Conservation (phyloP, 139 green algal species). For the Monoraphidium neglectum region DNA sequence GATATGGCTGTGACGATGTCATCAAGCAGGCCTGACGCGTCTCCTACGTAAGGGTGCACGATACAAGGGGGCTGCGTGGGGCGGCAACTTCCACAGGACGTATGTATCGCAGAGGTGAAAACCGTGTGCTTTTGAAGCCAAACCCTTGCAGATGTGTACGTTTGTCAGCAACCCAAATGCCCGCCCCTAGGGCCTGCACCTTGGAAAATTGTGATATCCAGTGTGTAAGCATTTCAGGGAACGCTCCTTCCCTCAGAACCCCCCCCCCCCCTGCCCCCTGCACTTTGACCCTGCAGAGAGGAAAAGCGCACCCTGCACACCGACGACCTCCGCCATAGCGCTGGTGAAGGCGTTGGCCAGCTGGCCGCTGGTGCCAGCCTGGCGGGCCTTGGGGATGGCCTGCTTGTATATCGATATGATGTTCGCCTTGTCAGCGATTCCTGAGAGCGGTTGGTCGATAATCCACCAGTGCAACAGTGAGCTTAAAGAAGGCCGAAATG, state of each 20-base stretch:
- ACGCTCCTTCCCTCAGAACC: background rate
- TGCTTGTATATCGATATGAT: constrained; percentile 18
- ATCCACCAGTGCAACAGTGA: too few relatives aligned
- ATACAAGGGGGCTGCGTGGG: background rate
- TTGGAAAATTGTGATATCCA: background rate
- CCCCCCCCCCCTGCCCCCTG: constrained; percentile 2
- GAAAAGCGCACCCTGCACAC: constrained; percentile 2
- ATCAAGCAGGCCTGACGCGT: background rate
- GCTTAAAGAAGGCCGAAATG: background rate
- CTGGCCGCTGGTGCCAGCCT: constrained; percentile 3
- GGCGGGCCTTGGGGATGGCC: constrained; percentile 26
- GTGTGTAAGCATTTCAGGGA: background rate
- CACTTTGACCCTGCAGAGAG: background rate
- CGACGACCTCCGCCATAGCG: constrained; percentile 1
- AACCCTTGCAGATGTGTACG: background rate
- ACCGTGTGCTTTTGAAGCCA: too few relatives aligned
- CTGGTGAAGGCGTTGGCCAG: constrained; percentile 29
- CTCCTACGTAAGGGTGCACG: background rate
- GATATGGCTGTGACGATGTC: background rate
- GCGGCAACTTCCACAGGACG: background rate
- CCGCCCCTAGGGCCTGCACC: background rate
- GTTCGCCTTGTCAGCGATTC: background rate
- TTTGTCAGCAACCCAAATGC: background rate
- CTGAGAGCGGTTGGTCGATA: too few relatives aligned
- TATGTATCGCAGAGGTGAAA: background rate